Evolutionary conservation across 2,329 filamentous ascomycete species (phyloP).

Genomic region (Cryphonectria parasitica): DNA sequence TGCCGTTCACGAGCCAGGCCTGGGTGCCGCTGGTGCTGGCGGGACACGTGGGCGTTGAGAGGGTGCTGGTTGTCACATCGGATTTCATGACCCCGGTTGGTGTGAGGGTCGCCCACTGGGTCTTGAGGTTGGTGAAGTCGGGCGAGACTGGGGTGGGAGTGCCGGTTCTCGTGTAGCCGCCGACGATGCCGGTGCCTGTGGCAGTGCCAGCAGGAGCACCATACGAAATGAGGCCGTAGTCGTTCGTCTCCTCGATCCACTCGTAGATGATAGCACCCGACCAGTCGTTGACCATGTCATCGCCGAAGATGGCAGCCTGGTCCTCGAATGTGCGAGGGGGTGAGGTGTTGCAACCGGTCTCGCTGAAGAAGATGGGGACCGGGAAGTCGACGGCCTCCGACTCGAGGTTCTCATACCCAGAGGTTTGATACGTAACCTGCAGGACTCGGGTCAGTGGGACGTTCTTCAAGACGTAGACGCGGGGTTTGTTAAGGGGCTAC

Average conservation of each 20-base stretch:
- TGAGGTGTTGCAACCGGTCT: constrained; percentile 79
- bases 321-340: constrained; percentile 69
- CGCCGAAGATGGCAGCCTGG: constrained; percentile 76
- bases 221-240: constrained; percentile 82
- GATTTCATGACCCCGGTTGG: constrained; percentile 70
- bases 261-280: constrained; percentile 87
- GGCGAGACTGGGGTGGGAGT: constrained; percentile 74
- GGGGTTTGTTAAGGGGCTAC: background rate
- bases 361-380: constrained; percentile 88
- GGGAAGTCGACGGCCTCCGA: constrained; percentile 70
- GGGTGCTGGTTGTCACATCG: constrained; percentile 63
- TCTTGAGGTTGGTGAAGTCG: constrained; percentile 78
- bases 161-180: constrained; percentile 71
- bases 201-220: constrained; percentile 59
- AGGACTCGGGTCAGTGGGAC: background rate
- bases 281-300: constrained; percentile 70
- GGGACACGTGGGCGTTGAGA: constrained; percentile 72
- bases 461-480: background rate
- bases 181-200: constrained; percentile 60
- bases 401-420: constrained; percentile 74
- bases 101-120: constrained; percentile 72
- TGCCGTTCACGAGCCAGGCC: constrained; percentile 75
- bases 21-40: constrained; percentile 60
- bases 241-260: constrained; percentile 84
- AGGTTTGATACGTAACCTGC: constrained; percentile 54